These are phyloP conservation scores for Spongiforma sp. DNA, from an alignment of 1,284 basidiomycete species.

Conservation along the genomic window DNA sequence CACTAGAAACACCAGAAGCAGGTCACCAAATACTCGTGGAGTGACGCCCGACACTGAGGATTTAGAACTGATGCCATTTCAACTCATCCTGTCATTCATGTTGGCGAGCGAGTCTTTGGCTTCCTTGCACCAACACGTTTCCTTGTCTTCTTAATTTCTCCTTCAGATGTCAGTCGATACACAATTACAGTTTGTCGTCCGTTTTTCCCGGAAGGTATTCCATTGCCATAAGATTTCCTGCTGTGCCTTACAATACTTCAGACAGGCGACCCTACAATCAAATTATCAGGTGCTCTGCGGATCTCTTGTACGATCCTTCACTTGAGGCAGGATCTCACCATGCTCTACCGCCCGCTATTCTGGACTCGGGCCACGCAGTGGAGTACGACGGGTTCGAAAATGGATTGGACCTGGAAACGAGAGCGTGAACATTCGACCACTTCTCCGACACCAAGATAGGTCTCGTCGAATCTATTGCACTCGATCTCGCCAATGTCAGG, in stretches of 20 bases:
- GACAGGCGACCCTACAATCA: constrained; percentile 72
- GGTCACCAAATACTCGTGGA: constrained; percentile 55
- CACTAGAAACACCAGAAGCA: constrained; percentile 40
- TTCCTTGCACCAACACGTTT: constrained; percentile 64
- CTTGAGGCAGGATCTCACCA: constrained; percentile 53
- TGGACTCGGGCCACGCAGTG: constrained; percentile 63
- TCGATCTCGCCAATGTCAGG: constrained; percentile 60
- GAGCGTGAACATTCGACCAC: constrained; percentile 51
- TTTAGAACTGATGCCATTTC: constrained; percentile 61
- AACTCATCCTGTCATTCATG: constrained; percentile 47
- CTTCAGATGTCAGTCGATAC: constrained; percentile 53
- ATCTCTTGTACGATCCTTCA: constrained; percentile 55
- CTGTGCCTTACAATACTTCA: constrained; percentile 23
- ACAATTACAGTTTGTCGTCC: constrained; percentile 60
- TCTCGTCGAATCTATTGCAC: constrained; percentile 49
- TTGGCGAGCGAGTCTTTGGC: constrained; percentile 66
- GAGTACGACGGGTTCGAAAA: constrained; percentile 52
- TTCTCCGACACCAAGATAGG: constrained; percentile 41
- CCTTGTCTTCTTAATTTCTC: constrained; percentile 55
- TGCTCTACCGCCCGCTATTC: constrained; percentile 70
- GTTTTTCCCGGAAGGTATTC: constrained; percentile 59
- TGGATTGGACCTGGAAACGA: constrained; percentile 52
- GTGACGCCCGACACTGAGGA: constrained; percentile 71
- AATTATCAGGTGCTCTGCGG: constrained; percentile 58
- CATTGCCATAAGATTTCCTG: neutral